Base-by-base conservation (phyloP, 306 rosid species). In the Vicia sativa region DNA sequence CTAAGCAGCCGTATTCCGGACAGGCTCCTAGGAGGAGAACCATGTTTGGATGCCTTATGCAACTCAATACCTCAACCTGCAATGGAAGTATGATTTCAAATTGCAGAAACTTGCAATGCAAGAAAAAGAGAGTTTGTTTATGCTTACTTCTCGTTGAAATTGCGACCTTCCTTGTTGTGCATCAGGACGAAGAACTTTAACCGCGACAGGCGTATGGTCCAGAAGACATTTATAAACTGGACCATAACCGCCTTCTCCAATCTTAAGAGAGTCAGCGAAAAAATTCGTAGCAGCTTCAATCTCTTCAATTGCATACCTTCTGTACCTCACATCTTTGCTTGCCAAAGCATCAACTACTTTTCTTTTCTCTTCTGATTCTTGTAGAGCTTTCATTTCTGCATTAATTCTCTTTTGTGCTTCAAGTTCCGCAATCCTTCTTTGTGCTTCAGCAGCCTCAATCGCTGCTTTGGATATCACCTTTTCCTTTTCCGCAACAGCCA, bases 181-280 rank as follows among this genome's bases (percentile, higher is more conserved):
- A 75, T 93, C 99, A 0, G 99, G 99, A 41, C 99, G 96, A 26
- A 93, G 87, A 85, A 90, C 96, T 79, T 93, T 93, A n/a, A 93
- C 84, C 0, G 97, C 99, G 21, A 85, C 99, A 21, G 87, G 84
- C 41, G 99, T 93, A 68, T 93, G 96, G 55, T 93, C 99, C 11
- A 93, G 77, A 80, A 65, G 29, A 62, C 97, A 83, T 71, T 84
- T 83, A 55, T 80, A 93, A 5, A 93, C 99, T 0, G 99, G 99
- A 50, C 99, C 99, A 66, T 90, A 93, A 19, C 99, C 99, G 2
- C 99, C 99, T 88, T 93, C 99, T 65, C 99, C 99, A 66, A 93
- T 90, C 84, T 80, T 90, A 25, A 80, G 83, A 19, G 91, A 80
- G 6, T 79, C 78, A 0, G 85, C 0, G 29, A 93, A 93, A 68